Base-by-base conservation (phyloP, 2,329 filamentous ascomycete species). In the Trichoderma atrobrunneum region DNA sequence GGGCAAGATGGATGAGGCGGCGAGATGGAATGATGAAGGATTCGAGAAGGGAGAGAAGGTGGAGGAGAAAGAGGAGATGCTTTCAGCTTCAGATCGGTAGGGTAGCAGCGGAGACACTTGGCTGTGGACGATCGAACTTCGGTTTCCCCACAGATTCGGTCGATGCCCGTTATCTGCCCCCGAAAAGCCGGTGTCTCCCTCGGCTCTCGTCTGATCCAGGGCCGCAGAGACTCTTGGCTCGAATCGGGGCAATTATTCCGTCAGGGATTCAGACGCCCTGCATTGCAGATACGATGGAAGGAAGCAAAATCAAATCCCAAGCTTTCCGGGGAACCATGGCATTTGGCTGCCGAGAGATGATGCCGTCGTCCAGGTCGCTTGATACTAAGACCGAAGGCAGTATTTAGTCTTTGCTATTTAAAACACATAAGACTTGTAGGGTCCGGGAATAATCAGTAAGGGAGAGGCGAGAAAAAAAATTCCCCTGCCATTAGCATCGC, bases 71-170 rank as follows among this genome's bases (percentile, higher is more conserved):
- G 60, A 70, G 54, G 26, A 60, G 14, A 70, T 43, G 36, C 39
- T 60, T 26, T 70, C 36, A 34, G 54, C 59, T 39, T 71, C 51
- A 32, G 66, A 72, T 72, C 66, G 51, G 51, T 54, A 56, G 28
- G 66, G 60, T 60, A 63, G 59, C 48, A 70, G 66, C 32, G 71
- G 66, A 72, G 28, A 32, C 48, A 62, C 34, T n/a, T 51, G 61
- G 16, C 60, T 70, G 54, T 72, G 57, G 66, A 71, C 71, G 71
- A 72, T 72, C 71, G 60, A 65, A 60, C 24, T 72, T 36, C 39
- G 32, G 21, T 54, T 60, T 70, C 71, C 71, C 71, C 71, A 72
- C 71, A 72, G 71, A 72, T 71, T 72, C 71, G 71, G 71, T 72
- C 71, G 64, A 72, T 69, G 56, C 64, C 71, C 71, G 71, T 63